Conservation (phyloP, 805 yeast species). For the Huiozyma naganishii region DNA sequence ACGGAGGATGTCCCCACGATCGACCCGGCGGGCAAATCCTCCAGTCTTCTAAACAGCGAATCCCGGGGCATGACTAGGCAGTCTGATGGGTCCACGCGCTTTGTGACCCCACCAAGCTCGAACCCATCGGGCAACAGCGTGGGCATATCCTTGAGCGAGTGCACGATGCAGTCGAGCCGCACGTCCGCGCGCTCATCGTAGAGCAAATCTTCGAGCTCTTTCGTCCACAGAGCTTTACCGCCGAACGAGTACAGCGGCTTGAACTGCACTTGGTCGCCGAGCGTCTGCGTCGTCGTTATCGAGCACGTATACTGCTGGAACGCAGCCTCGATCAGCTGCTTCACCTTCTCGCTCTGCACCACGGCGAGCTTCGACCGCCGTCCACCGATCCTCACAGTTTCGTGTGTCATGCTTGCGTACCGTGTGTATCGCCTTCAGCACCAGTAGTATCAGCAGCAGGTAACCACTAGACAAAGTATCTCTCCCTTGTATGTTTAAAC, state of each 20-base stretch:
- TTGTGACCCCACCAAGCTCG: conserved; percentile 74
- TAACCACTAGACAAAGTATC: not conserved
- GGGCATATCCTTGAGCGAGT: conserved; percentile 88
- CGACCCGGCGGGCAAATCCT: conserved; percentile 73
- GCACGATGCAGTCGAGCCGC: conserved; percentile 80
- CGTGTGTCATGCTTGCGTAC: conserved; percentile 6
- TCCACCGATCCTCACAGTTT: conserved; percentile 56
- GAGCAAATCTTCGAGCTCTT: conserved; percentile 76
- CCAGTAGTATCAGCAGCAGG: too few relatives aligned
- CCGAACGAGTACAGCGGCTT: conserved; percentile 90
- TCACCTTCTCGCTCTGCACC: conserved; percentile 70
- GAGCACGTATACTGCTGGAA: conserved; percentile 58
- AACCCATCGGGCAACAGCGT: conserved; percentile 84
- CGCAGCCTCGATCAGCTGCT: conserved; percentile 50
- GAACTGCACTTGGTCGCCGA: conserved; percentile 81
- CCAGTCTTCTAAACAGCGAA: conserved; percentile 51
- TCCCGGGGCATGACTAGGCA: conserved; percentile 68
- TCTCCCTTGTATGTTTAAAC: conserved; percentile 6
- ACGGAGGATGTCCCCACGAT: conserved; percentile 92
- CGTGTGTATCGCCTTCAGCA: not conserved
- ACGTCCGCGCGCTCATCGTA: conserved; percentile 52
- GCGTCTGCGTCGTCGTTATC: conserved; percentile 68
- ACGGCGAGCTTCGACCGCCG: conserved; percentile 84
- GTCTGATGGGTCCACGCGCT: conserved; percentile 89
- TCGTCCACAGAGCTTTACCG: conserved; percentile 94